Evolutionary conservation across 129 eudicot genomes (phyloP), one percentile per base, ranked within the genome.

Genomic region (Silybum marianum): DNA sequence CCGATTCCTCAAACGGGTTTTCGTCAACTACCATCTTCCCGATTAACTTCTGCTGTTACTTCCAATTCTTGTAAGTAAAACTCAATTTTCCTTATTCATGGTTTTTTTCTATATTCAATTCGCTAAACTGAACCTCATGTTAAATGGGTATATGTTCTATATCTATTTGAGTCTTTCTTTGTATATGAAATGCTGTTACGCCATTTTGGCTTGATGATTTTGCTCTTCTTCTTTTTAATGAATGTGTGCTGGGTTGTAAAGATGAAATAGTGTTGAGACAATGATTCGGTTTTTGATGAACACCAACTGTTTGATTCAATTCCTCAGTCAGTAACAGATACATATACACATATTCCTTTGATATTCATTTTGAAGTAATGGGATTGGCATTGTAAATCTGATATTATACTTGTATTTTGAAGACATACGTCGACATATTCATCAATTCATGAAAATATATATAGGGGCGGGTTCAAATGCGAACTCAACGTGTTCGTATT

Each of bases 271-370:
- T 13, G 16, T 21, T 73, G 4, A 70, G 22, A 34, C 25, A 70
- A 5, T 70, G 24, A 72, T 19, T 58, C 11, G 34, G 51, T 62
- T 76, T 19, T 12, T 32, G 3, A 76, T 76, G 72, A 38, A 21
- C 71, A 63, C 80, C 54, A 60, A 62, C 60, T 76, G 80, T 62
- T 76, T 19, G 80, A 60, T 60, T 6, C 62, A 60, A 76, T 60
- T 76, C 72, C 80, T 70, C 72, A 76, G 62, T 22, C 69, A 76
- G 72, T 2, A 71, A 16, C 73, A 69, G 9, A 69, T 28, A 12
- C 40, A 69, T 13, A 69, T 25, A 28, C 21, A 69, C 16, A 30
- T 69, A 69, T 26, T 69, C 3, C 73, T 3, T 69, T 26, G 10
- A 28, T 28, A 16, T 26, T 10, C 9, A 28, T 69, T 28, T 69